Evolutionary conservation across 73 alveolate species (phyloP), one percentile per base, ranked within the genome.

Genomic region (Breviolum minutum): DNA sequence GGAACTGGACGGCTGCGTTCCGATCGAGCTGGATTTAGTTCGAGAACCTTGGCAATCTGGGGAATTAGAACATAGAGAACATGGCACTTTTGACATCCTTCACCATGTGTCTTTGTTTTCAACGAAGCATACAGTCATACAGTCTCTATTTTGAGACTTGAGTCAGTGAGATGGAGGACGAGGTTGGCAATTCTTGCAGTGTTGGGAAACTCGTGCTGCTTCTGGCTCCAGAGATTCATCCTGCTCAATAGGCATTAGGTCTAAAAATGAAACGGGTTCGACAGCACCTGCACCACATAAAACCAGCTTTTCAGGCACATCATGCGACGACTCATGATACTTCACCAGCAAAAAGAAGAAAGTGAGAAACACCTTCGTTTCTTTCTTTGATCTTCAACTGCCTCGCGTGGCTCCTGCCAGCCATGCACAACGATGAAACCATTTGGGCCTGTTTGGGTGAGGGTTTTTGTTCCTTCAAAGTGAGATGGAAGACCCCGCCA

Each of bases 371-470:
- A 64, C 10, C 73, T 64, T 64, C 73, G 10, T 64, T 64, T 16
- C 74, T 7, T 12, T 71, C 54, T 16, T 29, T 10, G 48, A 29
- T 24, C 27, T 19, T 73, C 54, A 8, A 40, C 27, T 29, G 82
- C 82, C 82, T 73, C 54, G 54, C 54, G 54, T 40, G 54, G 82
- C 27, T 73, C 27, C 54, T 40, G 81, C 81, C 86, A 29, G 92
- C 92, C 76, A 83, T 83, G 92, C 92, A 83, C 76, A 83, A 83
- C 92, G 92, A 83, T 26, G 92, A 83, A 26, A 83, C 92, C 92
- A 60, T 83, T 83, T 83, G 92, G 92, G 92, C 92, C 76, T 83
- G 92, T 40, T 61, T 83, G 76, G 92, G 92, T 60, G 92, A 83
- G 76, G 92, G 92, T 2, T 83, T 83, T 83, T 83, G 92, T 62